phyloP scores from a whole-genome alignment of 1,284 basidiomycete genomes.

The Bondarzewia mesenterica region DNA sequence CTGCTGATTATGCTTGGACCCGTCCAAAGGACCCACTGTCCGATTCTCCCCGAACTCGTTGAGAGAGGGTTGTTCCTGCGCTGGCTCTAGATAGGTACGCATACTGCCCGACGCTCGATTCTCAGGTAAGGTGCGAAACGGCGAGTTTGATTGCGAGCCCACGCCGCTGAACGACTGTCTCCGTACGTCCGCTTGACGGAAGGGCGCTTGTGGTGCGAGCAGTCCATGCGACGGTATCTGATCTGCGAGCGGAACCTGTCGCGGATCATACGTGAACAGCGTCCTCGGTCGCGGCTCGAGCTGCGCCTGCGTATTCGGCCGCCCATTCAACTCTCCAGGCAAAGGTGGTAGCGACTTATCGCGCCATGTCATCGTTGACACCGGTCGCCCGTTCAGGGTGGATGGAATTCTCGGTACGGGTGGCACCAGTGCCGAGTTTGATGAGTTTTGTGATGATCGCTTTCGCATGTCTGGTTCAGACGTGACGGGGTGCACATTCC shows the following conservation, averaged over 20 bases:
- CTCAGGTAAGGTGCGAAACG: slow-evolving; percentile 38
- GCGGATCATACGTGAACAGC: slow-evolving; percentile 52
- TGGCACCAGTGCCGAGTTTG: slow-evolving; percentile 10
- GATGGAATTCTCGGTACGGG: slow-evolving; percentile 10
- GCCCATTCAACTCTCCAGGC: slow-evolving; percentile 44
- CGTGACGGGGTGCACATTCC: slow-evolving; percentile 39
- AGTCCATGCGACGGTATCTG: slow-evolving; percentile 34
- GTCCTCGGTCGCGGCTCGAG: slow-evolving; percentile 54
- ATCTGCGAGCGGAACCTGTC: slow-evolving; percentile 32
- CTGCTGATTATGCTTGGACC: slow-evolving; percentile 31
- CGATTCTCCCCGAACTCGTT: slow-evolving; percentile 64
- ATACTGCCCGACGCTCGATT: slow-evolving; percentile 3
- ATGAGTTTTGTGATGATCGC: slow-evolving; percentile 26
- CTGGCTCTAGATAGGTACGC: slow-evolving; percentile 14
- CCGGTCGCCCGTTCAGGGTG: slow-evolving; percentile 24
- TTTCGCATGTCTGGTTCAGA: slow-evolving; percentile 56
- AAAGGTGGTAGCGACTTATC: slow-evolving; percentile 75
- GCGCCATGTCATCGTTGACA: slow-evolving; percentile 34
- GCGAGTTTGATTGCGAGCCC: slow-evolving; percentile 44
- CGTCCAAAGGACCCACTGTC: slow-evolving; percentile 49
- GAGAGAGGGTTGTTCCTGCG: slow-evolving; percentile 36
- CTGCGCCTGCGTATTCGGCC: slow-evolving; percentile 27
- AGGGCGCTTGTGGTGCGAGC: slow-evolving; percentile 53
- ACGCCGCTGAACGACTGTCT: slow-evolving; percentile 71
- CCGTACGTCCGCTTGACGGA: slow-evolving; percentile 45